These are phyloP conservation scores for Phenoliferia sp. DNA, from an alignment of 1,284 basidiomycete genomes.

Conservation along the genomic window DNA sequence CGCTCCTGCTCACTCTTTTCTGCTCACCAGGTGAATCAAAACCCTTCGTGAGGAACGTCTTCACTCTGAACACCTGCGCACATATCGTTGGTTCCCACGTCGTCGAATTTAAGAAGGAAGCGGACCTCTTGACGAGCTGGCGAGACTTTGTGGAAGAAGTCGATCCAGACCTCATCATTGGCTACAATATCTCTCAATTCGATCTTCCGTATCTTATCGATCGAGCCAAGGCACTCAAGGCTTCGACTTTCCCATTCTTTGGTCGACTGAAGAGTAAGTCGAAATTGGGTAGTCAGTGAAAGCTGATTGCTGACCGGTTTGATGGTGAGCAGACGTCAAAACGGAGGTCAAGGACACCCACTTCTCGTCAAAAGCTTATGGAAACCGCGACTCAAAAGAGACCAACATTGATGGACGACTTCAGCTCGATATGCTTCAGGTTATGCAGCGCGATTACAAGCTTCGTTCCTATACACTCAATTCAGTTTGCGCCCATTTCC, in stretches of 20 bases:
- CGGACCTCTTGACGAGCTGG: constrained; percentile 69
- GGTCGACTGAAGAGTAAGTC: constrained; percentile 68
- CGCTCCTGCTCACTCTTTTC: background rate
- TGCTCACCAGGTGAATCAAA: constrained; percentile 66
- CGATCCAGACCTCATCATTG: constrained; percentile 89
- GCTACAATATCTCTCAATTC: constrained; percentile 87
- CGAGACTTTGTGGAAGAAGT: constrained; percentile 76
- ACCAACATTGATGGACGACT: constrained; percentile 81
- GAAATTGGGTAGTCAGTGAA: background rate
- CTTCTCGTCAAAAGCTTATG: constrained; percentile 93
- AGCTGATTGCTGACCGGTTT: background rate
- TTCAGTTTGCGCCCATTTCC: constrained; percentile 89
- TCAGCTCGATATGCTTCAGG: constrained; percentile 87
- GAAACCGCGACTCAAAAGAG: constrained; percentile 89
- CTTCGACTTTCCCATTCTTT: constrained; percentile 64
- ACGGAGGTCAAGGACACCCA: constrained; percentile 83
- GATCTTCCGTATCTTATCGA: constrained; percentile 92
- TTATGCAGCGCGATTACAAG: constrained; percentile 96
- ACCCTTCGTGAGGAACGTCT: constrained; percentile 92
- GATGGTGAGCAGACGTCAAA: constrained; percentile 54
- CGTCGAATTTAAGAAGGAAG: constrained; percentile 72
- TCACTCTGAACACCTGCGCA: constrained; percentile 85
- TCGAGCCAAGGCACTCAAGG: constrained; percentile 73
- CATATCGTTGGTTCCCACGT: constrained; percentile 94
- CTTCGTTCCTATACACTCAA: constrained; percentile 91